phyloP scores from a whole-genome alignment of 805 yeast species.

The Starmerella bacillaris region DNA sequence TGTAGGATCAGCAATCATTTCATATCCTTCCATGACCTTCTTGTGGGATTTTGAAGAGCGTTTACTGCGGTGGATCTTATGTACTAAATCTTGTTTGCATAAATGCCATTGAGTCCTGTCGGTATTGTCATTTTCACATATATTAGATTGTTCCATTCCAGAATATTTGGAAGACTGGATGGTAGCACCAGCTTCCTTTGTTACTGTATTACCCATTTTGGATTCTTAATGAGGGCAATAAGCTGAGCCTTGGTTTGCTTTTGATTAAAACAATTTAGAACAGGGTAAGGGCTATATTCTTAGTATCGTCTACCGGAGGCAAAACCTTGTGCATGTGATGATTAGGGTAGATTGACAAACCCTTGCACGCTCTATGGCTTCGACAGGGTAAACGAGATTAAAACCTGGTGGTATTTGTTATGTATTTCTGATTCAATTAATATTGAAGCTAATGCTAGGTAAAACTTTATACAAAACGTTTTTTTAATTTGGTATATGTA shows the following conservation, averaged over 20 bases:
- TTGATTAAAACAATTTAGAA: neutral
- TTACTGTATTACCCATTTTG: neutral
- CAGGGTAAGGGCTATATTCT: no score
- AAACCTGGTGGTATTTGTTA: no score
- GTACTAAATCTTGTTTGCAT: neutral
- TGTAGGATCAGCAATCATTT: conserved; percentile 18
- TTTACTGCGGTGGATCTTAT: conserved; percentile 3
- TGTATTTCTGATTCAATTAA: no score
- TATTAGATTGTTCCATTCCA: neutral
- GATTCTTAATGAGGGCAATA: neutral
- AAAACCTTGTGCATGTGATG: conserved; percentile 1
- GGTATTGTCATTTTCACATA: neutral
- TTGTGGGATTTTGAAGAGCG: conserved; percentile 5
- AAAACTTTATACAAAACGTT: no score
- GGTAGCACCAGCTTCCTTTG: neutral
- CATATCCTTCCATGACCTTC: conserved; percentile 10
- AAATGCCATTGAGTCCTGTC: neutral
- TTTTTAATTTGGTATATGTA: no score
- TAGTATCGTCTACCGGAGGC: conserved; percentile 1
- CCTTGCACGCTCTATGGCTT: neutral
- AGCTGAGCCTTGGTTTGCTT: neutral
- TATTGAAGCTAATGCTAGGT: no score
- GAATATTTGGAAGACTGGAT: neutral
- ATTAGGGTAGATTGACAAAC: neutral
- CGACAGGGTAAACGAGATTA: no score